Conservation (phyloP, 176 grass and related monocot species). For the Neostapfia colusana region DNA sequence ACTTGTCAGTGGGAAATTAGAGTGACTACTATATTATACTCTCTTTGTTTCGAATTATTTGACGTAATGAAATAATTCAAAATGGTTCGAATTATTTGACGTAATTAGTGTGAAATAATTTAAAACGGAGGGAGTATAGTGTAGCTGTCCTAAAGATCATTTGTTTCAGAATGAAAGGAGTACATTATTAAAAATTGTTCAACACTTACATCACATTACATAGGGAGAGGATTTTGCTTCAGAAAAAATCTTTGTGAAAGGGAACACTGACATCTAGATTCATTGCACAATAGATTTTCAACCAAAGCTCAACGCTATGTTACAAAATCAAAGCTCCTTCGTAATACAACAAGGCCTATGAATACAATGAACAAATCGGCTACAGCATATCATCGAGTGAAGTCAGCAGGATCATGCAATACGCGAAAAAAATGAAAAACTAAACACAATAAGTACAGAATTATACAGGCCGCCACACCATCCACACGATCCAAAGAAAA, state of each 20-base stretch:
- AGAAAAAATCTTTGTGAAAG: neutral
- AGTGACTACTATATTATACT: neutral
- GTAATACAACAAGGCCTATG: neutral
- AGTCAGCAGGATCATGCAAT: conserved; percentile 31
- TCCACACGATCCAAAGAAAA: neutral
- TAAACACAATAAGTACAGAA: conserved; percentile 29
- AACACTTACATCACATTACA: neutral
- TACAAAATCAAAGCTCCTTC: conserved; percentile 24
- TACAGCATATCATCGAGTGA: neutral
- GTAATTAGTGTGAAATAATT: too few species aligned
- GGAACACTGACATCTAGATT: neutral
- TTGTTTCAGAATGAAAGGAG: too few species aligned
- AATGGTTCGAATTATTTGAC: too few species aligned
- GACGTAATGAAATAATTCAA: too few species aligned
- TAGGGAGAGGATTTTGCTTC: too few species aligned
- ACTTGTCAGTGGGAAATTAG: neutral
- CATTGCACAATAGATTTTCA: conserved; percentile 4
- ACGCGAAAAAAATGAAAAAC: neutral
- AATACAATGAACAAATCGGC: conserved; percentile 49
- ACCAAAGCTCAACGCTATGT: conserved; percentile 27
- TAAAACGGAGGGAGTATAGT: too few species aligned
- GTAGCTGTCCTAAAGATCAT: too few species aligned
- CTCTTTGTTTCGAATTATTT: too few species aligned
- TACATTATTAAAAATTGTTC: neutral
- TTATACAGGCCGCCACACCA: conserved; percentile 18